Percentiles rank a stretch among this genome's conserved stretches.
Conservation (phyloP, 805 yeast species). For the Zygosaccharomyces kombuchaensis region DNA sequence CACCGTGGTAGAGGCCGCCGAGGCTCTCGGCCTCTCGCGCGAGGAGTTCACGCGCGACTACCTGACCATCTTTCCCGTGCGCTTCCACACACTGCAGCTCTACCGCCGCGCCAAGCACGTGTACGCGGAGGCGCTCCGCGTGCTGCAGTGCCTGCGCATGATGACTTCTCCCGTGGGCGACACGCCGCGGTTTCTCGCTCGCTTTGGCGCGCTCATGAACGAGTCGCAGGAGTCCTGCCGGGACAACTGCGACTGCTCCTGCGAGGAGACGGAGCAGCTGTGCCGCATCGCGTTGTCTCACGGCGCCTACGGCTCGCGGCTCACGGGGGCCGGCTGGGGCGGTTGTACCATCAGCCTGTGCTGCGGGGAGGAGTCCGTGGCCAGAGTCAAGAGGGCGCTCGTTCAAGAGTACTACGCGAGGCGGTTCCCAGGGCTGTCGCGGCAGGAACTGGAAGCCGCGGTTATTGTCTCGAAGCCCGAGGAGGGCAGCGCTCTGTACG, state of each 20-base stretch:
- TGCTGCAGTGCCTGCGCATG: conserved; percentile 45
- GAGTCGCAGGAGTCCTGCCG: conserved; percentile 54
- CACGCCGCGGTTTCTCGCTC: conserved; percentile 34
- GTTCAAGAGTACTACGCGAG: conserved; percentile 47
- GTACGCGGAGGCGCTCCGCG: conserved; percentile 56
- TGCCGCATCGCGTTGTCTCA: conserved; percentile 49
- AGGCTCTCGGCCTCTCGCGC: conserved; percentile 38
- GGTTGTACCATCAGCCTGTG: conserved; percentile 69
- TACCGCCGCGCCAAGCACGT: conserved; percentile 61
- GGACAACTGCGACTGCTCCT: conserved; percentile 49
- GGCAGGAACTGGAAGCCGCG: conserved; percentile 45
- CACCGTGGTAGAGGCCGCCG: conserved; percentile 46
- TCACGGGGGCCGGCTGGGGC: conserved; percentile 82
- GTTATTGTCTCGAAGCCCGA: conserved; percentile 54
- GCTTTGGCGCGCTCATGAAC: conserved; percentile 55
- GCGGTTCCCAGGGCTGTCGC: conserved; percentile 46
- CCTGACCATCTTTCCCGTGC: conserved; percentile 52
- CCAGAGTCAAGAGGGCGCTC: conserved; percentile 44
- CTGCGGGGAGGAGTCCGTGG: conserved; percentile 21
- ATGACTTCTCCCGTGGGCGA: conserved; percentile 30
- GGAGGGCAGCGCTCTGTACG: conserved; percentile 41
- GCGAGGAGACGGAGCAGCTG: conserved; percentile 49
- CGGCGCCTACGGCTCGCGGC: conserved; percentile 63
- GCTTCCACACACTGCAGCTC: conserved; percentile 51
- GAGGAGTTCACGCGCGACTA: conserved; percentile 44